These are phyloP conservation scores for Camelina hispida DNA, from an alignment of 345 rosid genomes.

Conservation along the genomic window DNA sequence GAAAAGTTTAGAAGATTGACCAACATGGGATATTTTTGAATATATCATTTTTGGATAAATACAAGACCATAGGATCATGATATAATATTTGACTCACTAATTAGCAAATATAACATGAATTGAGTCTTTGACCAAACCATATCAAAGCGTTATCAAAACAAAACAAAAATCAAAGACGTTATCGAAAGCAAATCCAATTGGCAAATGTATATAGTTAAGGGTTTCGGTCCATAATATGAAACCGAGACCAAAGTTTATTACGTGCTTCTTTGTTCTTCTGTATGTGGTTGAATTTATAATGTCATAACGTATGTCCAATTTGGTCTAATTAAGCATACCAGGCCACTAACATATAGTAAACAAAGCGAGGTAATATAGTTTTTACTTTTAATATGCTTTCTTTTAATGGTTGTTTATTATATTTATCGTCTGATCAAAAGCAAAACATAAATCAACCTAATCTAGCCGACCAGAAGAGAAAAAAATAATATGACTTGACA, in stretches of 20 bases:
- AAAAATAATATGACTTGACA: not conserved
- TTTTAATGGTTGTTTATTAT: slow-evolving; percentile 17
- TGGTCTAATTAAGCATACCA: slow-evolving; percentile 28
- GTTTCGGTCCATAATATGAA: slow-evolving; percentile 38
- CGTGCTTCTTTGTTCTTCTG: slow-evolving; percentile 45
- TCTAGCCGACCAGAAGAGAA: slow-evolving; percentile 23
- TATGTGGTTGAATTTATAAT: slow-evolving; percentile 34
- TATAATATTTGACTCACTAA: slow-evolving; percentile 25
- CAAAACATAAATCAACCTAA: slow-evolving; percentile 22
- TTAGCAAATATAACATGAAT: slow-evolving; percentile 35
- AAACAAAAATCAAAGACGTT: slow-evolving; percentile 44
- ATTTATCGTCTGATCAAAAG: slow-evolving; percentile 22
- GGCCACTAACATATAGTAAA: slow-evolving; percentile 29
- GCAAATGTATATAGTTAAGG: slow-evolving; percentile 11
- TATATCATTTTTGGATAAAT: slow-evolving; percentile 34
- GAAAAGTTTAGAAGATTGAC: slow-evolving; percentile 15
- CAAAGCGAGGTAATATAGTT: slow-evolving; percentile 14
- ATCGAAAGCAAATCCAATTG: slow-evolving; percentile 35
- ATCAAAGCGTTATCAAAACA: slow-evolving; percentile 27
- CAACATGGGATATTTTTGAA: slow-evolving; percentile 23
- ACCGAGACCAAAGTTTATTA: slow-evolving; percentile 34
- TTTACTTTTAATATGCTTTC: not conserved
- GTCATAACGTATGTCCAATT: slow-evolving; percentile 15
- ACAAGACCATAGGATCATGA: slow-evolving; percentile 23
- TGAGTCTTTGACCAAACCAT: slow-evolving; percentile 46